Conservation (phyloP, 1,284 basidiomycete genomes). For the Heimioporus retisporus region DNA sequence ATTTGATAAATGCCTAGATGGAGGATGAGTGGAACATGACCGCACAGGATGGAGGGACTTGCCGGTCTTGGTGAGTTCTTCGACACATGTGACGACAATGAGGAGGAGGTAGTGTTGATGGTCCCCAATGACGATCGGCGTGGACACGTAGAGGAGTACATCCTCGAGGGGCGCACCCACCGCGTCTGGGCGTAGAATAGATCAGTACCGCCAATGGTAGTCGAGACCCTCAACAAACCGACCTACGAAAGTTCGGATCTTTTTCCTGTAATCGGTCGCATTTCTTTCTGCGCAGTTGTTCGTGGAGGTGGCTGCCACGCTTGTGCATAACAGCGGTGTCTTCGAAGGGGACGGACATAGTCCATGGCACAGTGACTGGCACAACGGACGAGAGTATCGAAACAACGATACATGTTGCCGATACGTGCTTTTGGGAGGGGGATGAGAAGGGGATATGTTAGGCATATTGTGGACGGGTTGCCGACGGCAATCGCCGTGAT, state of each 20-base stretch:
- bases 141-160: constrained; percentile 57
- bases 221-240: not conserved
- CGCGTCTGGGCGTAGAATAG: too few relatives aligned
- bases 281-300: constrained; percentile 32
- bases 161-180: constrained; percentile 56
- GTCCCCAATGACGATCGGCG: constrained; percentile 58
- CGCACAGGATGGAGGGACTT: constrained; percentile 20
- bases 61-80: constrained; percentile 71
- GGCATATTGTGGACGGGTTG: constrained; percentile 1
- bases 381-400: constrained; percentile 39
- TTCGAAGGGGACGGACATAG: constrained; percentile 34
- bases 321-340: constrained; percentile 31
- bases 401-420: constrained; percentile 33
- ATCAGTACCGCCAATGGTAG: not conserved
- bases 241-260: constrained; percentile 41
- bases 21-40: constrained; percentile 1
- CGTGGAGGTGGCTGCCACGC: constrained; percentile 34
- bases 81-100: constrained; percentile 64
- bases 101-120: constrained; percentile 64
- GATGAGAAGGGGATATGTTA: constrained; percentile 8
- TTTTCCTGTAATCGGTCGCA: constrained; percentile 31
- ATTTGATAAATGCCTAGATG: constrained; percentile 55
- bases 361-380: constrained; percentile 36
- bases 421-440: constrained; percentile 30
- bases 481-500: constrained; percentile 5